A percentile compares a stretch with the other conserved stretches of the same genome.
Conservation (phyloP, 1,284 basidiomycete species). For the Caloboletus inedulis region DNA sequence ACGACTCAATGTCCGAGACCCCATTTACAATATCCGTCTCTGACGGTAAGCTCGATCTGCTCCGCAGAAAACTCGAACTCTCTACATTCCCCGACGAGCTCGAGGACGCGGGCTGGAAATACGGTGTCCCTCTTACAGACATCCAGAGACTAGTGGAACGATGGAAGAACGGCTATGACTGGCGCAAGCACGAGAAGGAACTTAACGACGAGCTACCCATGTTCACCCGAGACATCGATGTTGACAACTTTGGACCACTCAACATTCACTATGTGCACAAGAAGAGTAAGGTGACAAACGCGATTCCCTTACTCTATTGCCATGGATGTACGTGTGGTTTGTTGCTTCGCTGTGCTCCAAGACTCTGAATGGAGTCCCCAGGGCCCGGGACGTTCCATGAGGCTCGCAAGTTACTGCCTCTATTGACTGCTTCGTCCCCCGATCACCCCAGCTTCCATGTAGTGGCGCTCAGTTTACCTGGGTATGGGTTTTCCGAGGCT, state of each 20-base stretch:
- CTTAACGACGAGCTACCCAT: slow-evolving; percentile 43
- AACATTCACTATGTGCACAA: slow-evolving; percentile 46
- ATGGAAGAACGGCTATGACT: slow-evolving; percentile 44
- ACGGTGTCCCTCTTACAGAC: slow-evolving; percentile 41
- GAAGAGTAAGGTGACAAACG: slow-evolving; percentile 33
- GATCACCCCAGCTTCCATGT: slow-evolving; percentile 58
- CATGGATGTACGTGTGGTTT: slow-evolving; percentile 42
- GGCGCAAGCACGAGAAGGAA: slow-evolving; percentile 39
- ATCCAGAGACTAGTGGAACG: slow-evolving; percentile 37
- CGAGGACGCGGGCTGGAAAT: slow-evolving; percentile 37
- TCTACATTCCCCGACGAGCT: slow-evolving; percentile 43
- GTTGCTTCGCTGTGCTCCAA: not conserved
- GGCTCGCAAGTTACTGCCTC: slow-evolving; percentile 50
- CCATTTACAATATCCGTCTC: slow-evolving; percentile 34
- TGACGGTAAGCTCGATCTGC: slow-evolving; percentile 29
- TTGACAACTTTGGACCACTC: slow-evolving; percentile 37
- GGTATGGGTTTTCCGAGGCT: slow-evolving; percentile 53
- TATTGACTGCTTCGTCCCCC: slow-evolving; percentile 40
- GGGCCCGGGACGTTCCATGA: slow-evolving; percentile 64
- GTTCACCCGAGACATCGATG: slow-evolving; percentile 41
- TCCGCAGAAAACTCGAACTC: slow-evolving; percentile 36
- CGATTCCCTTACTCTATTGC: slow-evolving; percentile 47
- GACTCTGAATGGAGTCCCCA: slow-evolving; percentile 18
- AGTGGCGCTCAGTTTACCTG: slow-evolving; percentile 52
- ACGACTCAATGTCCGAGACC: slow-evolving; percentile 10